These are phyloP conservation scores for Podospora australis DNA, from an alignment of 495 filamentous ascomycete genomes.

Conservation along the genomic window DNA sequence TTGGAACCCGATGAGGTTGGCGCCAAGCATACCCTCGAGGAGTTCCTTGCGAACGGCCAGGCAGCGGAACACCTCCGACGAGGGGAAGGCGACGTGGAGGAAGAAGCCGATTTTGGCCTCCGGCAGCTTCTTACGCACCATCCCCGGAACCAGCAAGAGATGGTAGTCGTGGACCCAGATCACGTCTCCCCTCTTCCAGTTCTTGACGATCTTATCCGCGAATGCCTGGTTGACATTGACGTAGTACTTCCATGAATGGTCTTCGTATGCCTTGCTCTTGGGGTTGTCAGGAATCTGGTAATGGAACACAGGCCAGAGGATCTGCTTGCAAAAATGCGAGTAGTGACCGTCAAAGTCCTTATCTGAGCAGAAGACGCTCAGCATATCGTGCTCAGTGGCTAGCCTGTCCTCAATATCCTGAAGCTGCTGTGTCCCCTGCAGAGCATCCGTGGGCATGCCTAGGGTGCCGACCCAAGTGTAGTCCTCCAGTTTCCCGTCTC, in stretches of 20 bases:
- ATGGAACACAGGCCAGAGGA: conserved; percentile 87
- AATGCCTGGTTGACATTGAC: conserved; percentile 84
- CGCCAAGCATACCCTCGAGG: conserved; percentile 83
- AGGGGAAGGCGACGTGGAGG: conserved; percentile 89
- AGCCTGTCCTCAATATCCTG: conserved; percentile 73
- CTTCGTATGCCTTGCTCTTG: conserved; percentile 94
- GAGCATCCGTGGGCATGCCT: conserved; percentile 82
- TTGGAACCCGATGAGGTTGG: conserved; percentile 87
- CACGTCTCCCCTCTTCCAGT: conserved; percentile 84
- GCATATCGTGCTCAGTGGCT: conserved; percentile 69
- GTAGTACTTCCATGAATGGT: conserved; percentile 94
- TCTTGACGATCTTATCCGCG: conserved; percentile 77
- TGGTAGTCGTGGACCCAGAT: conserved; percentile 97
- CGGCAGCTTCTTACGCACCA: conserved; percentile 80
- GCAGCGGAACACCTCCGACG: conserved; percentile 90
- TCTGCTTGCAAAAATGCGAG: conserved; percentile 86
- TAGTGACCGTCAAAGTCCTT: conserved; percentile 90
- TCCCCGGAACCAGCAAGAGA: conserved; percentile 79
- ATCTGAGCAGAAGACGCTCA: conserved; percentile 78
- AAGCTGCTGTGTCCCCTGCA: conserved; percentile 61
- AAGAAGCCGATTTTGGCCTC: conserved; percentile 94
- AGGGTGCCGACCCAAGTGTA: conserved; percentile 85
- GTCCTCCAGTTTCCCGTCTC: conserved; percentile 56
- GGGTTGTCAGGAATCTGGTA: conserved; percentile 95
- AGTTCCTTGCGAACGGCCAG: conserved; percentile 76